phyloP scores from a whole-genome alignment of 2,329 filamentous ascomycete species.

The Allantophomopsis lycopodina region DNA sequence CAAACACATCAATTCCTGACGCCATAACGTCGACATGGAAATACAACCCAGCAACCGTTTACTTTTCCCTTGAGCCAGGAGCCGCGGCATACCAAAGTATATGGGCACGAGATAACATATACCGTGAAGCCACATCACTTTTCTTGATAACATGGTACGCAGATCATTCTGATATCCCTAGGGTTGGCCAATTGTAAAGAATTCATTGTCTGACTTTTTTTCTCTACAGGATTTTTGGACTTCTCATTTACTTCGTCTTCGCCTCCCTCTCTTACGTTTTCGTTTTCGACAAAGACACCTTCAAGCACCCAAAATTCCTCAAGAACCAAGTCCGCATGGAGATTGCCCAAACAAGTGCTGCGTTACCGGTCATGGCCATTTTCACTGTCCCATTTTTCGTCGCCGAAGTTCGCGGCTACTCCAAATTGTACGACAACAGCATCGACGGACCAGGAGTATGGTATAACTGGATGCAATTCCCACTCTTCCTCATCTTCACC shows the following conservation, averaged over 20 bases:
- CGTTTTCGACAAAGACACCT: constrained; percentile 82
- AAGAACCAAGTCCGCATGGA: constrained; percentile 85
- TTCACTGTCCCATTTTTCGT: constrained; percentile 75
- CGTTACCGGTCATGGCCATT: constrained; percentile 73
- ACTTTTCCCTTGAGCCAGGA: constrained; percentile 55
- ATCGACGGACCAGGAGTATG: constrained; percentile 61
- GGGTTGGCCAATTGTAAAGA: background rate
- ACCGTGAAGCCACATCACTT: constrained; percentile 60
- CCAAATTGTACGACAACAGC: constrained; percentile 74
- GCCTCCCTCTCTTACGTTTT: constrained; percentile 74
- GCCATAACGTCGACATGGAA: constrained; percentile 45
- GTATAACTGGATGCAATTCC: constrained; percentile 77
- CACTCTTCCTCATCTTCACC: constrained; percentile 77
- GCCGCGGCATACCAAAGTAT: constrained; percentile 68
- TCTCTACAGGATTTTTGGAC: constrained; percentile 72
- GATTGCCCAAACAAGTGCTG: constrained; percentile 62
- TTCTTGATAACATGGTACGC: constrained; percentile 78
- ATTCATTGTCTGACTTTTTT: constrained; percentile 2
- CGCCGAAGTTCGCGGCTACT: constrained; percentile 69
- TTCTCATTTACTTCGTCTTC: constrained; percentile 73
- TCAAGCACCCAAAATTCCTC: constrained; percentile 85
- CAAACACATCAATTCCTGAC: constrained; percentile 38
- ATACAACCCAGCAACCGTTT: constrained; percentile 61
- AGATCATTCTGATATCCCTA: background rate
- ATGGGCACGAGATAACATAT: constrained; percentile 64